Evolutionary conservation across 1,284 basidiomycete genomes (phyloP), one percentile per base, ranked within the genome.

Genomic region (Tylopilus sp.): DNA sequence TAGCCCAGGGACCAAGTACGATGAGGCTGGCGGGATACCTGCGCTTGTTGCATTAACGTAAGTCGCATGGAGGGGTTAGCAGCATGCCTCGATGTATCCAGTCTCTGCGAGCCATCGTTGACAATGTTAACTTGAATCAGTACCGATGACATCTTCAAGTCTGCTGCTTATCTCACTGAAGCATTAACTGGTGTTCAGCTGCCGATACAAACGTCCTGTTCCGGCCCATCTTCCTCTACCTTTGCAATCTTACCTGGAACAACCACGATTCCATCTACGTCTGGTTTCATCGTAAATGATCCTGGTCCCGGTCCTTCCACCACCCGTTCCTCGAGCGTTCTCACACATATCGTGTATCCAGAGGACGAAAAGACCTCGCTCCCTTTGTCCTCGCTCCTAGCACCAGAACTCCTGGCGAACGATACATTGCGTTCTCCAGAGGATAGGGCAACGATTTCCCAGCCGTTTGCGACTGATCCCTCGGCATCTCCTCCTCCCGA

Each of bases 91-190:
- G 9, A 11, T 33, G 26, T 15, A 33, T 37, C 25, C 21, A 21
- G 11, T 41, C 40, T 15, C 18, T 13, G 7, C 12, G 37, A 19
- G 13, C 3, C 0, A 46, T 46, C 10, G 5, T 36, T 63, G 51
- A 60, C 28, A n/a, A 33, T 12, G 15, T 43, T 12, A 33, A 35
- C 41, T 41, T 30, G 18, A n/a, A 35, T 44, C 47, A 86, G 86
- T 56, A 76, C 82, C 15, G 86, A 89, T 56, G 86, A 89, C 58
- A 73, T 85, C 30, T 78, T 80, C 70, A 88, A 87, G 66, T 74
- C 83, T 0, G 78, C 86, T 2, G 77, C 81, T 7, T 86, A 81
- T 56, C 72, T 88, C 41, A 81, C 84, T 0, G 82, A 86, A 56
- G 78, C 84, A 15, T 81, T 68, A 18, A 67, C 61, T 26, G 63